Base-by-base conservation (phyloP, 2,329 filamentous ascomycete species). In the Fonsecaea nubica region DNA sequence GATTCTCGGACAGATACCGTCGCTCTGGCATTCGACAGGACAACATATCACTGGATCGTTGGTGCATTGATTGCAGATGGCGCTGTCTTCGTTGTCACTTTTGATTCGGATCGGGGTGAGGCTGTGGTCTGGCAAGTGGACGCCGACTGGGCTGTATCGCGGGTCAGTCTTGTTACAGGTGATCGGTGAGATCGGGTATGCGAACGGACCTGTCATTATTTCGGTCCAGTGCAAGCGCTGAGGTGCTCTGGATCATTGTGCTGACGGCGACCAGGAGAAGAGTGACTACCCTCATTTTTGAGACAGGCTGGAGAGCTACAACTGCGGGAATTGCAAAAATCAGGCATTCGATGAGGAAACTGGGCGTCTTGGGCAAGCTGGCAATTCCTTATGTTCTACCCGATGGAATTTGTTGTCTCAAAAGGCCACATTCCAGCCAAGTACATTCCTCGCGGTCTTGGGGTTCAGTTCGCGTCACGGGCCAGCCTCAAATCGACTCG, bases 391-490 rank as follows among this genome's bases (percentile, higher is more conserved):
- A 55, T 55, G 45, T 67, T 66, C 58, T 62, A 66, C 54, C 45
- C 25, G 30, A 48, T 55, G 53, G 53, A 36, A 55, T 35, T 55
- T 55, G 30, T n/a, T 55, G 30, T 55, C 53, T 35, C 30, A 7
- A 55, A 32, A 32, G 36, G 50, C 53, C 64, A 64, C 67, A 69
- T 69, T 69, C 67, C 58, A 64, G 67, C 64, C 67, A 69, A 69
- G 64, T 52, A 66, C 67, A 69, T 69, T 69, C 67, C 67, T 60
- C 53, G 62, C 30, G 52, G 40, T 32, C 12, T 30, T 30, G 21
- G 36, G 40, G 21, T 5, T 45, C 30, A 30, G 32, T 52, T 56
- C 60, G 63, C 57, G 66, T 64, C 54, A 53, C 60, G 38, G 32
- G 35, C 63, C 63, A 38, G 59, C 30, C 33, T 53, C 55, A 45